Evolutionary conservation across 2,329 filamentous ascomycete species (phyloP), one percentile per base, ranked within the genome.

Genomic region (Penicillium sp.): DNA sequence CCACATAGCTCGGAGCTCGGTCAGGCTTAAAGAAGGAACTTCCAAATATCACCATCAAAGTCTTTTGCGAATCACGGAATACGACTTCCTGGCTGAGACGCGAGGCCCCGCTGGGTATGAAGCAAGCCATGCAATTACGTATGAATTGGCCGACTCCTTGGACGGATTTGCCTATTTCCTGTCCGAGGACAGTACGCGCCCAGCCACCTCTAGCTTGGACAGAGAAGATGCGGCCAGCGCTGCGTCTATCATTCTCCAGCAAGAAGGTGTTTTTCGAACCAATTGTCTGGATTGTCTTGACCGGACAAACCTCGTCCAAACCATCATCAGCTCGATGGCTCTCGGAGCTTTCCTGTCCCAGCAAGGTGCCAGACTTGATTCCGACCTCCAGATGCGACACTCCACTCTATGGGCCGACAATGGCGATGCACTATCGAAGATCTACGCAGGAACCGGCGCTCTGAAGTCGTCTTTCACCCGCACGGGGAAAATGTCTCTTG

Each of bases 251-350:
- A 85, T 96, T 22, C 79, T 97, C 53, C 92, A 96, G 72, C 95
- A 99, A 76, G 91, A 96, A 73, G 94, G 95, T n/a, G 86, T 96
- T 5, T 98, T 98, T 75, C 86, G 94, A 62, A 96, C 93, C 4
- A 99, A 99, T 70, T 99, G 95, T 73, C 82, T 99, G 28, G 95
- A 99, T 75, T 99, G 95, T 73, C 81, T 99, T 45, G 95, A 99
- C 74, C 87, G 95, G 59, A 99, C 95, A 7, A 99, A 99, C 72
- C 82, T 98, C 31, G 92, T 99, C 31, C 95, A 99, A 77, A 96
- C 93, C 0, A 91, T 98, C 65, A 90, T 99, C 68, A 97, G 93
- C 59, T 90, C 92, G 69, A 93, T 97, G 90, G 92, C 92, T 0
- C 82, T 97, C 20, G 92, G 96, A 73, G 82, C 88, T 0, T 98